Base-by-base conservation (phyloP, 2,329 filamentous ascomycete species). In the Aureobasidium sp. region DNA sequence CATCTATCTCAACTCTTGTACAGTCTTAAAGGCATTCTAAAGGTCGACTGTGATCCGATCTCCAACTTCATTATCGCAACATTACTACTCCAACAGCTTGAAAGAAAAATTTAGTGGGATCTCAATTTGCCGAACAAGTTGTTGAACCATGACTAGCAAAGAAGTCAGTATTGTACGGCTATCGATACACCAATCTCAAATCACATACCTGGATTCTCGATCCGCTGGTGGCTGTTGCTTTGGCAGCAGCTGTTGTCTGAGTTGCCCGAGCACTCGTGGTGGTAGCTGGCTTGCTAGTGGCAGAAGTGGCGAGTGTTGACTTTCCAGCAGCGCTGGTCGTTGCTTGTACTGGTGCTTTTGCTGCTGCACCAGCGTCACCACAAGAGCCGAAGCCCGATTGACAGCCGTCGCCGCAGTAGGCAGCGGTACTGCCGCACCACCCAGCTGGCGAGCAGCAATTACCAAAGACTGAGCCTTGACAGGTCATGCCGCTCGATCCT, bases 401-500 rank as follows among this genome's bases (percentile, higher is more conserved):
- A 63, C 68, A 70, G 14, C 68, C 69, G 37, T 57, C 52, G 25
- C 64, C 66, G 66, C 81, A 84, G 8, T 79, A 76, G 22, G 70
- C 63, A 66, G 70, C 60, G 70, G 73, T n/a, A 42, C 62, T 67
- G 17, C 73, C 73, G 60, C 73, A 75, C 68, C 69, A 74, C 36
- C 72, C 72, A 62, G 71, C 69, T 53, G 70, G 71, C 12, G 69
- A 71, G 62, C 73, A 75, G 65, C 73, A 75, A 48, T 66, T 62
- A 27, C 72, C 73, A 58, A 69, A 72, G 15, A 62, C 62, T 61
- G 70, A 72, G 37, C 69, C 69, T 51, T 69, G 67, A 63, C 73
- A 75, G 11, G 72, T 75, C 45, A 67, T 70, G 47, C 71, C 72
- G 48, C 66, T 73, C 52, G 67, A 70, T 52, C 72, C 72, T 49